A percentile compares a stretch with the other conserved stretches of the same genome.
Evolutionary conservation across 495 filamentous ascomycete species (phyloP).

Genomic region (Neurospora sp.): DNA sequence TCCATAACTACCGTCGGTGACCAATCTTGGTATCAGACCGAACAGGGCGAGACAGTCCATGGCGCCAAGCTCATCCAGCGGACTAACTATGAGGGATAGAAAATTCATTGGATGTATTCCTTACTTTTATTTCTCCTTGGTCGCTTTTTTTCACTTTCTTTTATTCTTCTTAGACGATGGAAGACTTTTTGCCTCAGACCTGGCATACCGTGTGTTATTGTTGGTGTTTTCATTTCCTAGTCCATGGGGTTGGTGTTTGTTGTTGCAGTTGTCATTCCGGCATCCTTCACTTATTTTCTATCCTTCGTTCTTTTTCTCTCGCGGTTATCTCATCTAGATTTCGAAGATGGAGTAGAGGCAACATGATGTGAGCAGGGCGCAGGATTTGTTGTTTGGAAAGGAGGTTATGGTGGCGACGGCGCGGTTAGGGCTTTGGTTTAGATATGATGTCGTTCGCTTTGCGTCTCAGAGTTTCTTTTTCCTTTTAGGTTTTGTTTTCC

Average conservation of each 20-base stretch:
- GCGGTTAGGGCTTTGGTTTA: not conserved
- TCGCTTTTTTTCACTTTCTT: not conserved
- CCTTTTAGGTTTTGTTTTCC: not conserved
- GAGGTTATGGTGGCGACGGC: not conserved
- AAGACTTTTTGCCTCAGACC: not conserved
- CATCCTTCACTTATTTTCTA: not conserved
- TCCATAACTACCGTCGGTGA: conserved; percentile 31
- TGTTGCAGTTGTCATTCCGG: not conserved
- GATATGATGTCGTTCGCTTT: not conserved
- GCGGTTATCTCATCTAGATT: not conserved
- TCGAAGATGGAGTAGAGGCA: not conserved
- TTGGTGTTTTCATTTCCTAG: not conserved
- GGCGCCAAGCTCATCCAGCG: conserved; percentile 26
- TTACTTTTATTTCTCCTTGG: not conserved
- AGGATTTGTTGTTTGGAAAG: not conserved
- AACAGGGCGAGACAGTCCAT: conserved; percentile 23
- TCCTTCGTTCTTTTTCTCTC: conserved; percentile 1
- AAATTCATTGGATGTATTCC: not conserved
- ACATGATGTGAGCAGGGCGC: not conserved
- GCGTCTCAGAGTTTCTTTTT: not conserved
- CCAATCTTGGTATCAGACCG: conserved; percentile 26
- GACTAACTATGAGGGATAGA: conserved; percentile 17
- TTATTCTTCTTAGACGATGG: not conserved
- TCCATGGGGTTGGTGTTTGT: not conserved
- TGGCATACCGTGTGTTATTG: not conserved